Conservation (phyloP, 306 rosid species). For the Trifolium pratense region DNA sequence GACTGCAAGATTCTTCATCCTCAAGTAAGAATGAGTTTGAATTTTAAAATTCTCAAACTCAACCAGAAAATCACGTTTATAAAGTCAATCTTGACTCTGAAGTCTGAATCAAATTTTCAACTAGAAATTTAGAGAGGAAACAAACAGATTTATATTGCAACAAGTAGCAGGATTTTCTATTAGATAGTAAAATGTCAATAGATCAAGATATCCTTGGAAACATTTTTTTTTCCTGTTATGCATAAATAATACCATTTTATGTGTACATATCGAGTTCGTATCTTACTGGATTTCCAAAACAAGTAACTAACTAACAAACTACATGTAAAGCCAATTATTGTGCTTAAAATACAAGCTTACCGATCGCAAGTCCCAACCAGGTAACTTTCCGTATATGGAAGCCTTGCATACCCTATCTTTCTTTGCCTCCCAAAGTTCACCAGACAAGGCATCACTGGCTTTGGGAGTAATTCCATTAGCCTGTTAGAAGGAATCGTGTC, state of each 20-base stretch:
- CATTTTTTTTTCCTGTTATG: not conserved
- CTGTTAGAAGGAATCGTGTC: conserved; percentile 50
- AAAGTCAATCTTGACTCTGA: conserved; percentile 15
- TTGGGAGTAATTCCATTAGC: conserved; percentile 78
- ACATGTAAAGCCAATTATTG: conserved; percentile 16
- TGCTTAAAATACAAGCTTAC: conserved; percentile 58
- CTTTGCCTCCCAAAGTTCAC: conserved; percentile 97
- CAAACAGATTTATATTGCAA: conserved; percentile 7
- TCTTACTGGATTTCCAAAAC: conserved; percentile 28
- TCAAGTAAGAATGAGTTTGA: conserved; percentile 3
- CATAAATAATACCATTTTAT: conserved; percentile 5
- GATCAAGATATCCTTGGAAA: conserved; percentile 19
- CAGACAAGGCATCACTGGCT: conserved; percentile 96
- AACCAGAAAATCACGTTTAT: conserved; percentile 19
- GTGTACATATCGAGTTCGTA: conserved; percentile 25
- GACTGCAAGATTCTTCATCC: conserved; percentile 10
- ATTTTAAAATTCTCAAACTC: conserved; percentile 8
- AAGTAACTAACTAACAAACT: not conserved
- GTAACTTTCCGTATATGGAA: conserved; percentile 69
- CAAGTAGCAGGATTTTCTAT: conserved; percentile 18
- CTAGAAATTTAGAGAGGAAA: conserved; percentile 16
- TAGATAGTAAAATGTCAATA: conserved; percentile 15
- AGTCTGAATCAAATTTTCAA: conserved; percentile 32
- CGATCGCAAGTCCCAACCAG: conserved; percentile 95
- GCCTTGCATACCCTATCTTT: conserved; percentile 86